Conservation (phyloP, 805 yeast species). For the Danielia oregonensis region DNA sequence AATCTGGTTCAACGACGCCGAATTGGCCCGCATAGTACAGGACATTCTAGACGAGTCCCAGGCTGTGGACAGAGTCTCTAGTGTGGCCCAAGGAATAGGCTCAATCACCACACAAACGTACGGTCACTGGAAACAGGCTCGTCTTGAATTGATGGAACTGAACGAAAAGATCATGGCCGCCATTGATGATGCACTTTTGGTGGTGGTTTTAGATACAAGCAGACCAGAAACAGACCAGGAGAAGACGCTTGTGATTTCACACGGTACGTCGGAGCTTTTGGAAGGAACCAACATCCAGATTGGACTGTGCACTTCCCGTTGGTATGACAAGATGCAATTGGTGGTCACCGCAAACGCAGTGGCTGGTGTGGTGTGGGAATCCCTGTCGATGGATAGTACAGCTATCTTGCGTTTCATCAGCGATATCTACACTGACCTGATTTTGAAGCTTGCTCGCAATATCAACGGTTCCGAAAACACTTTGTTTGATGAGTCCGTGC, state of each 20-base stretch:
- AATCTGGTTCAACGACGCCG: conserved; percentile 53
- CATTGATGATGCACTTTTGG: conserved; percentile 50
- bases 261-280: conserved; percentile 47
- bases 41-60: conserved; percentile 38
- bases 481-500: conserved; percentile 37
- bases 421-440: conserved; percentile 57
- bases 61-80: conserved; percentile 30
- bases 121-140: conserved; percentile 45
- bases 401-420: conserved; percentile 53
- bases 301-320: conserved; percentile 56
- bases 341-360: conserved; percentile 53
- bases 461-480: conserved; percentile 57
- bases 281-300: conserved; percentile 44
- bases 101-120: conserved; percentile 53
- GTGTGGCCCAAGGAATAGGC: conserved; percentile 47
- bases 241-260: conserved; percentile 46
- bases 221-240: conserved; percentile 46
- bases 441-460: conserved; percentile 52
- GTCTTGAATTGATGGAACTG: conserved; percentile 37
- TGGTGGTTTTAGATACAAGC: conserved; percentile 48
- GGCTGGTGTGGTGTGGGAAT: conserved; percentile 59
- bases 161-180: conserved; percentile 33
- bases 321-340: conserved; percentile 57
- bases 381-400: conserved; percentile 55
- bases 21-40: conserved; percentile 42